Percentiles rank a stretch among this genome's conserved stretches.
Conservation (phyloP, 371 early-diverging fungal genomes). For the Mortierella sp. region DNA sequence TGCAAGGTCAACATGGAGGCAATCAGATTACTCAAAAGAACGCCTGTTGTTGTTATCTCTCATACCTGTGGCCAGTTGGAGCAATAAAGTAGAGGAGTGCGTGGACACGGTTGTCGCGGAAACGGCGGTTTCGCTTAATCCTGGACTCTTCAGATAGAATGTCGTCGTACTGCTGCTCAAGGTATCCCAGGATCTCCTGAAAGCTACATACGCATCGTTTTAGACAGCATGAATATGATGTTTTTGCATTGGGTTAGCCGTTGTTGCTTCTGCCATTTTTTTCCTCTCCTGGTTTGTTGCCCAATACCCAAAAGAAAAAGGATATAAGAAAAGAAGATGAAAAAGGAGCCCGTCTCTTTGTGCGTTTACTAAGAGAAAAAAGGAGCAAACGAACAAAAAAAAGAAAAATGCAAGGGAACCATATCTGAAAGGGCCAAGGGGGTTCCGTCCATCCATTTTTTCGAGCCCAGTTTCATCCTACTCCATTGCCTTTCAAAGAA, state of each 20-base stretch:
- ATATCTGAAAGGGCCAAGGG: conserved; percentile 9
- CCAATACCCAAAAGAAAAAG: background rate
- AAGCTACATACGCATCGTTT: conserved; percentile 58
- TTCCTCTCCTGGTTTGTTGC: background rate
- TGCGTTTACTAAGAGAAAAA: conserved; percentile 5
- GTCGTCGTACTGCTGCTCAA: conserved; percentile 96
- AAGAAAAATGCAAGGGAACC: conserved; percentile 16
- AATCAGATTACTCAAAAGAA: background rate
- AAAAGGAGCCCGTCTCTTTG: conserved; percentile 9
- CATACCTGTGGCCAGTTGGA: conserved; percentile 95
- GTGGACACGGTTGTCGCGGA: conserved; percentile 98
- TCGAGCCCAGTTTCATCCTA: conserved; percentile 10
- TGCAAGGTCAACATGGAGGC: no score
- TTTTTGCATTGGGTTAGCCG: background rate
- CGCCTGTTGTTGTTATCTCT: background rate
- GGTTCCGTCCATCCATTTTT: background rate
- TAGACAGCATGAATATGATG: background rate
- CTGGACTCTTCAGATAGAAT: conserved; percentile 96
- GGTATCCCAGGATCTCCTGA: conserved; percentile 91
- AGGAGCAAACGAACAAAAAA: conserved; percentile 2
- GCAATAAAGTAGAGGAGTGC: conserved; percentile 97
- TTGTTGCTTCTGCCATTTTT: background rate
- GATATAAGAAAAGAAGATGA: background rate
- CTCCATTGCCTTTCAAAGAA: background rate
- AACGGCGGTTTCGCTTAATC: conserved; percentile 96